phyloP scores from a whole-genome alignment of 2,329 filamentous ascomycete genomes.

The Didymella glomerata region DNA sequence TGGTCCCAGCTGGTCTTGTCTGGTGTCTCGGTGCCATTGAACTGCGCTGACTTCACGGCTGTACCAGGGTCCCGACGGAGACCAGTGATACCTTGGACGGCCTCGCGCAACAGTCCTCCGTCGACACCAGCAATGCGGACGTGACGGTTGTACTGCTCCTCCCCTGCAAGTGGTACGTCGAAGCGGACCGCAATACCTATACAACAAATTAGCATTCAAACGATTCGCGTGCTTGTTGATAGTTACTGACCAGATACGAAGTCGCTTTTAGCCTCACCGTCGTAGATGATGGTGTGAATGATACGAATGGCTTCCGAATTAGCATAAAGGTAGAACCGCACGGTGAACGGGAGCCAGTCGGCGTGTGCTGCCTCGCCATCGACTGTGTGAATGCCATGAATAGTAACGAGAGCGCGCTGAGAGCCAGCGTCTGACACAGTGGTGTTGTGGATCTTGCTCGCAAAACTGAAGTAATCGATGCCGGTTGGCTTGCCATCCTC shows the following conservation, averaged over 20 bases:
- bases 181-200: constrained; percentile 62
- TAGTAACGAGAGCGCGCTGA: constrained; percentile 59
- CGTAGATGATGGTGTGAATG: constrained; percentile 66
- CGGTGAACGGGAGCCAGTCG: constrained; percentile 63
- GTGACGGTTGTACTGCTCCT: constrained; percentile 67
- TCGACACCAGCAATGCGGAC: constrained; percentile 64
- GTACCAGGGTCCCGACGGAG: constrained; percentile 64
- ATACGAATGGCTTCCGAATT: constrained; percentile 64
- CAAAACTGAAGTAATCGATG: constrained; percentile 57
- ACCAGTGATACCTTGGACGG: constrained; percentile 68
- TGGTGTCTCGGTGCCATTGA: constrained; percentile 57
- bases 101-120: constrained; percentile 65
- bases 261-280: constrained; percentile 59
- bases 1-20: constrained; percentile 59
- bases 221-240: not conserved
- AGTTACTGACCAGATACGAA: constrained; percentile 58
- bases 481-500: constrained; percentile 48
- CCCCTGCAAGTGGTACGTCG: constrained; percentile 61
- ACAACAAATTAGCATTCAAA: not conserved
- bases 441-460: constrained; percentile 62
- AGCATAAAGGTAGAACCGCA: constrained; percentile 68
- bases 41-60: constrained; percentile 60
- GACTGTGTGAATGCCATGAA: constrained; percentile 50
- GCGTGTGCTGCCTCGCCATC: constrained; percentile 45
- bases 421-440: constrained; percentile 57